Conservation (phyloP, 306 rosid species). For the Prunus padus region DNA sequence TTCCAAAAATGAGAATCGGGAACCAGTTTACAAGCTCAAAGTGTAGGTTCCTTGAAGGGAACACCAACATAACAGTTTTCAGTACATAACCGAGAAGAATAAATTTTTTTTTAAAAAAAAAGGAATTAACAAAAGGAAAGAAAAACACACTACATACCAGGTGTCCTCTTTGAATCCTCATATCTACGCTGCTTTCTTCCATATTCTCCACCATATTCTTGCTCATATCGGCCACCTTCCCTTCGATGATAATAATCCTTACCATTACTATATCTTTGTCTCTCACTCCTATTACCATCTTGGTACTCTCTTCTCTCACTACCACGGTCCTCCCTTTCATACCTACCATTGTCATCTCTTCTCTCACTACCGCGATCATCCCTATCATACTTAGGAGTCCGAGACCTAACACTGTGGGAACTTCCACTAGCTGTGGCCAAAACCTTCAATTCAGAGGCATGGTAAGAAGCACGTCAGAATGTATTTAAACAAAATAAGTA, state of each 20-base stretch:
- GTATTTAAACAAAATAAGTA: background rate
- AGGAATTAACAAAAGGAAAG: slow-evolving; percentile 11
- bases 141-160: slow-evolving; percentile 48
- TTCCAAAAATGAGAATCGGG: background rate
- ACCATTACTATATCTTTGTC: slow-evolving; percentile 42
- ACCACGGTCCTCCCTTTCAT: slow-evolving; percentile 47
- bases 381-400: slow-evolving; percentile 53
- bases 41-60: background rate
- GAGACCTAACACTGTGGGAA: slow-evolving; percentile 26
- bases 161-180: slow-evolving; percentile 73
- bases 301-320: slow-evolving; percentile 54
- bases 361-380: slow-evolving; percentile 44
- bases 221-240: slow-evolving; percentile 58
- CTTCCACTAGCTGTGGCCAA: slow-evolving; percentile 41
- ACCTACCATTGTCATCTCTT: slow-evolving; percentile 42
- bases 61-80: background rate
- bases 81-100: background rate
- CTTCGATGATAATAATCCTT: slow-evolving; percentile 54
- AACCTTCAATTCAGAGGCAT: slow-evolving; percentile 47
- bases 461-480: slow-evolving; percentile 21
- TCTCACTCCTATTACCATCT: slow-evolving; percentile 48
- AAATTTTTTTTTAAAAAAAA: background rate
- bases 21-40: background rate
- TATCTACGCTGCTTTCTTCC: slow-evolving; percentile 61
- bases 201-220: slow-evolving; percentile 45